Conservation (phyloP, 2,329 filamentous ascomycete genomes). For the Talaromyces sp. region DNA sequence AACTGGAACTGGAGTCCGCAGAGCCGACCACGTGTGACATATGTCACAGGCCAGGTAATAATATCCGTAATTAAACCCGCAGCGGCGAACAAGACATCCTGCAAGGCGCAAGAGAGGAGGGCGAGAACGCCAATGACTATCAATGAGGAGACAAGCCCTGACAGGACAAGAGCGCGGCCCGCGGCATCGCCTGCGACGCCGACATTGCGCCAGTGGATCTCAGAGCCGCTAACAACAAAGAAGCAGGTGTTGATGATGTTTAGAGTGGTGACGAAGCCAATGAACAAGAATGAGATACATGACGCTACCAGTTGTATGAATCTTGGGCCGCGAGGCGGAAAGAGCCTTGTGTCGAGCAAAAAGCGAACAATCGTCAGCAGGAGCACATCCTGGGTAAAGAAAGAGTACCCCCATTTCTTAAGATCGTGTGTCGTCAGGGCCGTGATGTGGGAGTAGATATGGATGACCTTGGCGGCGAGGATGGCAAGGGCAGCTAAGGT, state of each 20-base stretch:
- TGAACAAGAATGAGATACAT: background rate
- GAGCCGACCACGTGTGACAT: background rate
- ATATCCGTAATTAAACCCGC: background rate
- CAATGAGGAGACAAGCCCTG: conserved; percentile 30
- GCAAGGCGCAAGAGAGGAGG: conserved; percentile 16
- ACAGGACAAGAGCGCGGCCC: conserved; percentile 28
- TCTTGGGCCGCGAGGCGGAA: background rate
- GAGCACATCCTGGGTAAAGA: conserved; percentile 21
- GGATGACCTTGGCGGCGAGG: conserved; percentile 22
- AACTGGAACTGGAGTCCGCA: background rate
- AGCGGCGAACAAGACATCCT: background rate
- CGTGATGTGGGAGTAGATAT: conserved; percentile 23
- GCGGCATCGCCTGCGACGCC: conserved; percentile 29
- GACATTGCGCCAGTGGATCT: conserved; percentile 35
- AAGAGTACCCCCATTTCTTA: conserved; percentile 22
- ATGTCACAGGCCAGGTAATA: background rate
- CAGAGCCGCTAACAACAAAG: conserved; percentile 30
- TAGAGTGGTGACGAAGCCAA: conserved; percentile 1
- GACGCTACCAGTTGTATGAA: background rate
- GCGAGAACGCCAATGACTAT: conserved; percentile 27
- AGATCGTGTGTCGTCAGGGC: conserved; percentile 19
- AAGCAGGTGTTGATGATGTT: conserved; percentile 28
- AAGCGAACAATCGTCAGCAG: background rate
- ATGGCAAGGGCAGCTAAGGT: conserved; percentile 21
- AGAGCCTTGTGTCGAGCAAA: background rate